phyloP scores from a whole-genome alignment of 257 asterid species.

The Ballota nigra region DNA sequence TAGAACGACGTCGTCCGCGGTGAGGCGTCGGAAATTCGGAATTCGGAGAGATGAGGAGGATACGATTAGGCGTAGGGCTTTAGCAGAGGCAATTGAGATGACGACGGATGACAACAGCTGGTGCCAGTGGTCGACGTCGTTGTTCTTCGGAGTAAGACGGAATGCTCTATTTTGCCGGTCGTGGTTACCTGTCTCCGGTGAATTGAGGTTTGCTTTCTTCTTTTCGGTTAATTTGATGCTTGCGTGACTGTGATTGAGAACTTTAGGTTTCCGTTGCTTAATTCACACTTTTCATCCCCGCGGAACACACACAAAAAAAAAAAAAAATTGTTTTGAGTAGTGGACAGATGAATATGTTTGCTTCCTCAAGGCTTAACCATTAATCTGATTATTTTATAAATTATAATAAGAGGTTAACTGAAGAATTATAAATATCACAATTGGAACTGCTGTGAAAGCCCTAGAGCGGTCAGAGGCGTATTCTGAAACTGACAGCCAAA shows the following conservation, averaged over 20 bases:
- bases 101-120: conserved; percentile 36
- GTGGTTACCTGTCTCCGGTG: conserved; percentile 80
- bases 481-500: neutral
- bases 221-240: neutral
- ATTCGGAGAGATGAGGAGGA: conserved; percentile 90
- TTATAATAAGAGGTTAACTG: neutral
- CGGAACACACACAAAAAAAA: neutral
- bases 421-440: neutral
- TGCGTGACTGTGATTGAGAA: neutral
- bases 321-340: neutral
- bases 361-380: neutral
- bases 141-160: conserved; percentile 68
- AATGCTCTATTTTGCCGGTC: conserved; percentile 94
- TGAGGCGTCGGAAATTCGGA: conserved; percentile 54
- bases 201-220: conserved; percentile 48
- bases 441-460: conserved; percentile 3
- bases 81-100: conserved; percentile 86
- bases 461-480: neutral
- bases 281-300: conserved; percentile 1
- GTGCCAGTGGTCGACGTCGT: conserved; percentile 66
- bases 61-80: conserved; percentile 81
- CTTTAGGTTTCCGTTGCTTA: neutral
- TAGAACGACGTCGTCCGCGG: conserved; percentile 31
- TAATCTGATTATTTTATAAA: neutral
- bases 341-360: neutral